phyloP scores from a whole-genome alignment of 805 yeast genomes.

The Candida arabinofermentans region DNA sequence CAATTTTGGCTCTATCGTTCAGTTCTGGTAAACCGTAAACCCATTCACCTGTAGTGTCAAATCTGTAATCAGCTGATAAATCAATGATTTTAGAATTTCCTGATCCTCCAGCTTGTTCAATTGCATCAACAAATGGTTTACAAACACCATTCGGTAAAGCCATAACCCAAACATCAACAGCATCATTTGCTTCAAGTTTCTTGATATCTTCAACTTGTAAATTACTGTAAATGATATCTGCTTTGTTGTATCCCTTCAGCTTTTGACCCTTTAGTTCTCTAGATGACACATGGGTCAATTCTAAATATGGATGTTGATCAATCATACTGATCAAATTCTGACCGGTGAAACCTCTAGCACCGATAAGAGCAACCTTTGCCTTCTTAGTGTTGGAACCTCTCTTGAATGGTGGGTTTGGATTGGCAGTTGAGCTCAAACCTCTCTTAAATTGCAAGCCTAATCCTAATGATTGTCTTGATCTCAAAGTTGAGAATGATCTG shows the following conservation, averaged over 20 bases:
- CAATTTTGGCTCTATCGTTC: conserved; percentile 60
- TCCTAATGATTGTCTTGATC: conserved; percentile 5
- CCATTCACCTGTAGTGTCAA: conserved; percentile 88
- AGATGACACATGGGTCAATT: conserved; percentile 89
- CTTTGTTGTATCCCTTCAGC: conserved; percentile 82
- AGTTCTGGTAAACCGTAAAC: conserved; percentile 94
- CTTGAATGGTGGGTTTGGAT: conserved; percentile 70
- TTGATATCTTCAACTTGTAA: conserved; percentile 84
- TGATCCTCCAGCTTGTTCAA: conserved; percentile 50
- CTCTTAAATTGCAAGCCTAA: conserved; percentile 20
- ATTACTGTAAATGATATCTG: conserved; percentile 76
- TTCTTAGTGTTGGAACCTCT: conserved; percentile 57
- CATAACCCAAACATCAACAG: conserved; percentile 97
- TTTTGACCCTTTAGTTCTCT: conserved; percentile 89
- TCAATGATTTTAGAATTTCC: conserved; percentile 84
- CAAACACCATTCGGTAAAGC: conserved; percentile 98
- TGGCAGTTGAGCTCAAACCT: conserved; percentile 36
- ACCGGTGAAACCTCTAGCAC: conserved; percentile 98
- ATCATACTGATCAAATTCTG: conserved; percentile 86
- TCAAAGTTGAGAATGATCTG: conserved; percentile 24
- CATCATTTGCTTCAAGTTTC: conserved; percentile 66
- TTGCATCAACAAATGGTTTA: conserved; percentile 78
- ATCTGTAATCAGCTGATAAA: conserved; percentile 93
- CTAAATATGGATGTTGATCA: conserved; percentile 82
- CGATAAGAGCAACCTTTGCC: conserved; percentile 86